Base-by-base conservation (phyloP, 164 flowering plant genomes). In the Chimonanthus salicifolius region DNA sequence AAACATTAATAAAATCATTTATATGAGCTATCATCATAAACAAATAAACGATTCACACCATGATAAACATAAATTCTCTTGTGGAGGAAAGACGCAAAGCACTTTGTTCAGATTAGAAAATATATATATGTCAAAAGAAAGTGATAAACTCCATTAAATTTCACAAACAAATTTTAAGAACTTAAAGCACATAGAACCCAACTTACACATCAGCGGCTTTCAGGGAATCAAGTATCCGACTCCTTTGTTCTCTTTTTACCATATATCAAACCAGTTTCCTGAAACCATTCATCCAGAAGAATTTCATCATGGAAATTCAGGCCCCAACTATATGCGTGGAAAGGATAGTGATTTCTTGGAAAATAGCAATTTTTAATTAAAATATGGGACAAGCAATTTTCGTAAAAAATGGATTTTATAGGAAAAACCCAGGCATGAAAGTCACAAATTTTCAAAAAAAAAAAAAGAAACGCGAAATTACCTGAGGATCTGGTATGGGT, bases 401-500 rank as follows among this genome's bases (percentile, higher is more conserved):
- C 44, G 20, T 21, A 63, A 3, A 18, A 63, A 0, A 54, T 54
- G 15, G 60, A 8, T 54, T 64, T 64, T 64, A 7, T 7, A 64
- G 8, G 20, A 8, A 2, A 44, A 46, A 7, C 9, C 47, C 47
- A 63, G 33, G 33, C 7, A 15, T n/a, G 33, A 62, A 62, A 54
- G 49, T 11, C 33, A 48, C 54, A 45, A 62, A 11, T 20, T 15
- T 6, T 33, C 1, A 60, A 9, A 45, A 58, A 8, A 62, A 21
- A 3, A 9, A 45, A 58, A 8, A 62, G 16, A 3, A 66, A 60
- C 16, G 48, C 8, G 33, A 15, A 44, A 44, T 64, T 67, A 90
- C 97, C 92, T 91, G 93, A 73, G 92, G 93, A 86, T 91, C 96
- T 51, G 94, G 90, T 72, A 88, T 81, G 0, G 94, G 94, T 83